phyloP scores from a whole-genome alignment of 179 eudicot genomes.

The Beta corolliflora region DNA sequence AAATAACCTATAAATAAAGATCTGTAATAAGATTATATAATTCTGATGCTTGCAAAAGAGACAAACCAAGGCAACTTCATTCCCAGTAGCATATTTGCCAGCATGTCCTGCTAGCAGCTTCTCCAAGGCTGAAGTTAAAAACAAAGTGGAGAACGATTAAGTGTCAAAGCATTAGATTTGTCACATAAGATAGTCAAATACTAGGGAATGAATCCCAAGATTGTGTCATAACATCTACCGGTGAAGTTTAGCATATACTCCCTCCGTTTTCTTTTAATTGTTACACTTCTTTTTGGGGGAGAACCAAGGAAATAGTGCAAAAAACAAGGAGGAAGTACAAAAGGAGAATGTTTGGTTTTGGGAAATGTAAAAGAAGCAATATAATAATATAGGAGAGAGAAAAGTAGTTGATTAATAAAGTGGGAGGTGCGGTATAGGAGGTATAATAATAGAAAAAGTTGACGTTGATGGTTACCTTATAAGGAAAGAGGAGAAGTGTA shows the following conservation, averaged over 20 bases:
- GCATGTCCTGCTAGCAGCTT: conserved; percentile 62
- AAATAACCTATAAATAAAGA: neutral
- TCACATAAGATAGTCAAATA: neutral
- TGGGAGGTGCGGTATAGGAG: too few relatives aligned
- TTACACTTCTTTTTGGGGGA: too few relatives aligned
- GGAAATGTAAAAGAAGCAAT: too few relatives aligned
- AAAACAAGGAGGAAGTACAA: too few relatives aligned
- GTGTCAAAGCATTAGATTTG: neutral
- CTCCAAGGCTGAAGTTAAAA: conserved; percentile 73
- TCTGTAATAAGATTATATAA: neutral
- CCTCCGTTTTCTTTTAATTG: too few relatives aligned
- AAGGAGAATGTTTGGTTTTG: too few relatives aligned
- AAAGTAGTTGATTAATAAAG: too few relatives aligned
- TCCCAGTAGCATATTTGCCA: conserved; percentile 94
- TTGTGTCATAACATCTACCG: neutral
- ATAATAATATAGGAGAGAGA: too few relatives aligned
- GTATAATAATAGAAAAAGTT: too few relatives aligned
- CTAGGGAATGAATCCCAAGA: neutral
- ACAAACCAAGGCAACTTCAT: conserved; percentile 87
- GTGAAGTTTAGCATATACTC: neutral
- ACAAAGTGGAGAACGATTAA: neutral
- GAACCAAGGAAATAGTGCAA: too few relatives aligned
- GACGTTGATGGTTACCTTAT: too few relatives aligned
- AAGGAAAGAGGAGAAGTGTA: too few relatives aligned
- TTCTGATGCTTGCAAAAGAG: conserved; percentile 13